These are phyloP conservation scores for Collybia mongolica DNA, from an alignment of 768 basidiomycete genomes.

Conservation along the genomic window DNA sequence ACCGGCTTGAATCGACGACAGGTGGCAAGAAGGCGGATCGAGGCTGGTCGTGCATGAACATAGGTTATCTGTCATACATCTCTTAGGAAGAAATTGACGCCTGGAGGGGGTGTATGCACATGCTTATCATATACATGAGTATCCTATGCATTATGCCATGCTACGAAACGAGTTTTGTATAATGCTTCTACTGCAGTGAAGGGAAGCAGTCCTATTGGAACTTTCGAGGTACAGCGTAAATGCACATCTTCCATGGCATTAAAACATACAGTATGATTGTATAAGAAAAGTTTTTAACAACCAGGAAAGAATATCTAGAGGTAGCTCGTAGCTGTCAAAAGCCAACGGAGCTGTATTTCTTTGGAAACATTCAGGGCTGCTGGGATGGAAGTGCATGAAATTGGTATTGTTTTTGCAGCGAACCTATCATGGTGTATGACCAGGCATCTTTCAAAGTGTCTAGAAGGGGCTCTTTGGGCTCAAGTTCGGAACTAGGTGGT, in stretches of 20 bases:
- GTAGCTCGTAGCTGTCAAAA: too few relatives aligned
- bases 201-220: too few relatives aligned
- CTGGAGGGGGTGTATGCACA: slow-evolving; percentile 13
- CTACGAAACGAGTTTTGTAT: slow-evolving; percentile 10
- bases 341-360: too few relatives aligned
- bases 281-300: too few relatives aligned
- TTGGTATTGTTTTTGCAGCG: neutral
- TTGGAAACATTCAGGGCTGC: too few relatives aligned
- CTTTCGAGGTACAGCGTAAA: too few relatives aligned
- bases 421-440: neutral
- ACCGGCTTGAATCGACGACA: slow-evolving; percentile 81
- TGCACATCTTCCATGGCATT: too few relatives aligned
- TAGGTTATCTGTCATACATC: neutral
- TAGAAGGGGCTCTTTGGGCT: slow-evolving; percentile 10
- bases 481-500: slow-evolving; percentile 7
- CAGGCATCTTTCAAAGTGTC: neutral
- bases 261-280: too few relatives aligned
- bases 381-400: neutral
- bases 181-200: neutral
- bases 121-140: slow-evolving; percentile 21
- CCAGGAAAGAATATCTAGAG: too few relatives aligned
- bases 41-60: slow-evolving; percentile 67
- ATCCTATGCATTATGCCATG: slow-evolving; percentile 20
- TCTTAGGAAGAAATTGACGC: too few relatives aligned
- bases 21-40: slow-evolving; percentile 83